Evolutionary conservation across 2,329 filamentous ascomycete species (phyloP), one percentile per base, ranked within the genome.

Genomic region (Dichotomopilus funicola): DNA sequence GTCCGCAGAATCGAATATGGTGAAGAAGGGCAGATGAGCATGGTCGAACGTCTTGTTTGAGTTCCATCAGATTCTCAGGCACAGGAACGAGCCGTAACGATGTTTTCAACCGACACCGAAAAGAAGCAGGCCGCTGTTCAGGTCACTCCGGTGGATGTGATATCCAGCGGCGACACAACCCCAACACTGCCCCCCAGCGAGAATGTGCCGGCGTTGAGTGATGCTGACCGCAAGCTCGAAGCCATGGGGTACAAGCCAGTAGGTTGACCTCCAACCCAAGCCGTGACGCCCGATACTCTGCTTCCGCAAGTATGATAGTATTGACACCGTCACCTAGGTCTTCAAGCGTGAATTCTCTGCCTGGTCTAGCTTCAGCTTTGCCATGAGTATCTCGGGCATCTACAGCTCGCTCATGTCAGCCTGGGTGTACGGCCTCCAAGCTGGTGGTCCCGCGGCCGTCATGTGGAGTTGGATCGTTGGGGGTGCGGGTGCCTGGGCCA

Each of bases 291-390:
- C 2, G 19, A 27, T 27, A 33, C 31, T 34, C 41, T 10, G 13
- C 40, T 6, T 8, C 6, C n/a, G 19, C 19, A 4, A 5, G 9
- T n/a, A 4, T 7, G 7, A 27, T 5, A 2, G 27, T 27, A 5
- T 27, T 62, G 35, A 61, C 48, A 33, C n/a, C 11, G 8, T 42
- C 33, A 3, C 6, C 6, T 58, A 78, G 67, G 79, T 82, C 53
- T 81, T 82, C 70, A 79, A 80, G 67, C 75, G 80, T 60, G 78
- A 83, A 62, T 83, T 83, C 54, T 80, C 79, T 54, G 69, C 79
- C 11, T 81, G 80, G 59, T 79, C 78, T 9, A 69, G 66, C 59
- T 81, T 84, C 67, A 82, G 79, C 52, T 84, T 83, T 63, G 80
- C 80, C 50, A 76, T 83, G 63, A 77, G 73, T 62, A 79, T 83